Conservation (phyloP, 257 asterid species). For the Verbascum thapsus region DNA sequence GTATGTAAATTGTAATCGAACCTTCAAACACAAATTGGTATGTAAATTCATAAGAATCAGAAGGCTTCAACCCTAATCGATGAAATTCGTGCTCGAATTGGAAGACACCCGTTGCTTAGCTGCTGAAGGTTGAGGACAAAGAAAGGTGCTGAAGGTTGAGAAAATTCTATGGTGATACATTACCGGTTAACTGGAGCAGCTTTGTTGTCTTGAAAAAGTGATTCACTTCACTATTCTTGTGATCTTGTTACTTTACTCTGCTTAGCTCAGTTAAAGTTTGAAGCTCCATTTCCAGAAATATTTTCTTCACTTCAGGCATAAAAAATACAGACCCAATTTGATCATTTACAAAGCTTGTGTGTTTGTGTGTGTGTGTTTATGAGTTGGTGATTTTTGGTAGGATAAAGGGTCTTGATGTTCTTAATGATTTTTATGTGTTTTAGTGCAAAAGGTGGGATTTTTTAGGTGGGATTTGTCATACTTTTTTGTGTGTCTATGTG, state of each 20-base stretch:
- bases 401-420: conserved; percentile 11
- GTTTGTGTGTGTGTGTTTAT: neutral
- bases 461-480: conserved; percentile 3
- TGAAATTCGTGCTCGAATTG: no score
- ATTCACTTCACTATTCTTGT: conserved; percentile 29
- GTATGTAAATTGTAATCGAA: no score
- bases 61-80: no score
- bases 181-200: no score
- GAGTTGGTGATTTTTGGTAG: neutral
- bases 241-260: conserved; percentile 21
- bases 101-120: no score
- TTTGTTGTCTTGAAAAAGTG: no score
- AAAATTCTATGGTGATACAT: no score
- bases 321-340: neutral
- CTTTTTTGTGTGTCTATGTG: conserved; percentile 1
- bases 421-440: conserved; percentile 29
- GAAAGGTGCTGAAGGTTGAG: no score
- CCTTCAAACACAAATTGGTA: no score
- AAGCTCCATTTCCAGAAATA: conserved; percentile 10
- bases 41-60: no score
- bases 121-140: no score
- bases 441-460: conserved; percentile 2
- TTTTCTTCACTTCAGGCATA: conserved; percentile 30
- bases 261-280: neutral
- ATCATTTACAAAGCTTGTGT: neutral